These are phyloP conservation scores for Pythium guiyangense DNA, from an alignment of 352 stramenopile species.

Conservation along the genomic window DNA sequence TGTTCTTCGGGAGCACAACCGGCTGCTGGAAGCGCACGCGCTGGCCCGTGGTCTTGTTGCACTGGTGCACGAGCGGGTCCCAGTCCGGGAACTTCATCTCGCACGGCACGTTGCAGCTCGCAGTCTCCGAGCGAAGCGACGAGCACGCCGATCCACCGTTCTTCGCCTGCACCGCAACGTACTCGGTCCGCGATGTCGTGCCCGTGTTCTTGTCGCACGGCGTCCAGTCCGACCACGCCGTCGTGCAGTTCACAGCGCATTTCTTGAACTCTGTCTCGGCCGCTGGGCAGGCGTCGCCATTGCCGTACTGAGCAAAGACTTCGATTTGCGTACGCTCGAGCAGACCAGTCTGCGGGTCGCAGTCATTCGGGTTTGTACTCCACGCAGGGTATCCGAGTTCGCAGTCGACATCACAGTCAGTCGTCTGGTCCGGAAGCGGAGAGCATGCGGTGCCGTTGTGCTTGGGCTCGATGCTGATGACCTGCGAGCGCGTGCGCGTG, in stretches of 20 bases:
- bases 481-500: background rate
- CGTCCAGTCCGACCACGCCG: constrained; percentile 28
- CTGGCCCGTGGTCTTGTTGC: background rate
- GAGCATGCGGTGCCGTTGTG: background rate
- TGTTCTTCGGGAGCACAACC: background rate
- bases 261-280: constrained; percentile 30
- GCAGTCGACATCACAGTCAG: background rate
- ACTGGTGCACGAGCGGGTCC: constrained; percentile 1
- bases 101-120: constrained; percentile 34
- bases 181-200: constrained; percentile 17
- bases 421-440: background rate
- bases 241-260: constrained; percentile 30
- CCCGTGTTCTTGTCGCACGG: constrained; percentile 31
- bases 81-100: constrained; percentile 13
- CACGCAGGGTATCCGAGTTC: background rate
- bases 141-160: constrained; percentile 23
- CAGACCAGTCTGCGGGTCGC: background rate
- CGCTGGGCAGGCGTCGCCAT: constrained; percentile 22
- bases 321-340: constrained; percentile 22
- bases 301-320: constrained; percentile 4
- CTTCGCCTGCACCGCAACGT: constrained; percentile 19
- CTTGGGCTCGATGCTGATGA: background rate
- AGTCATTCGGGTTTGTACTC: background rate
- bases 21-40: background rate
- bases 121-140: constrained; percentile 22